These are phyloP conservation scores for Nasturtium officinale DNA, from an alignment of 345 rosid species.

Conservation along the genomic window DNA sequence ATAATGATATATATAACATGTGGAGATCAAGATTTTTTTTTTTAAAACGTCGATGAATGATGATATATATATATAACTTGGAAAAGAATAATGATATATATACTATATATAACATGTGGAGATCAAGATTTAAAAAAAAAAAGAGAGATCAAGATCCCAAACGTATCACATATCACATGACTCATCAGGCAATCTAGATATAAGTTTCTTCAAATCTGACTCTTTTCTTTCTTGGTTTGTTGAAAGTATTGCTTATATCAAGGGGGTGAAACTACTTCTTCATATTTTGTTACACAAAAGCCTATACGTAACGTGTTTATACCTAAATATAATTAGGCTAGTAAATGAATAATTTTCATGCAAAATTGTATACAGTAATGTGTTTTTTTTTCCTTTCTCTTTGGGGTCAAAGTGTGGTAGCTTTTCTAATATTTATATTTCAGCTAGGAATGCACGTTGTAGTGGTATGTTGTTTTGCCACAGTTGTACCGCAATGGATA, in stretches of 20 bases:
- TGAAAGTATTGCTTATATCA: constrained; percentile 19
- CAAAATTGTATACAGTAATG: not conserved
- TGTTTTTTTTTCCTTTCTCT: not conserved
- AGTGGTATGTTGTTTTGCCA: not conserved
- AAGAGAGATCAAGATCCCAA: constrained; percentile 1
- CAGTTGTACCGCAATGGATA: not conserved
- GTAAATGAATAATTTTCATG: not conserved
- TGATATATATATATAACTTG: not conserved
- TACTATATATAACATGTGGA: not conserved
- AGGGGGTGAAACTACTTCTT: not conserved
- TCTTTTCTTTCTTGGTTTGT: not conserved
- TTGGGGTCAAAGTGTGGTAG: not conserved
- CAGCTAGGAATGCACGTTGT: not conserved
- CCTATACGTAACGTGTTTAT: not conserved
- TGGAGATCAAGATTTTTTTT: not conserved
- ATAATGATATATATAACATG: not conserved
- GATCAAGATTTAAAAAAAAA: not conserved
- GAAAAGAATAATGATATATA: not conserved
- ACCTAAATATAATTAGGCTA: not conserved
- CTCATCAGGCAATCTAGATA: not conserved
- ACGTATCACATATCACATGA: not conserved
- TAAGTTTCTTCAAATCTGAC: not conserved
- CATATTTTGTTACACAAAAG: constrained; percentile 21
- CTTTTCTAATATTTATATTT: not conserved
- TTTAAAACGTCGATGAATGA: not conserved